Base-by-base conservation (phyloP, 2,329 filamentous ascomycete species). In the Aspergillus sp. region DNA sequence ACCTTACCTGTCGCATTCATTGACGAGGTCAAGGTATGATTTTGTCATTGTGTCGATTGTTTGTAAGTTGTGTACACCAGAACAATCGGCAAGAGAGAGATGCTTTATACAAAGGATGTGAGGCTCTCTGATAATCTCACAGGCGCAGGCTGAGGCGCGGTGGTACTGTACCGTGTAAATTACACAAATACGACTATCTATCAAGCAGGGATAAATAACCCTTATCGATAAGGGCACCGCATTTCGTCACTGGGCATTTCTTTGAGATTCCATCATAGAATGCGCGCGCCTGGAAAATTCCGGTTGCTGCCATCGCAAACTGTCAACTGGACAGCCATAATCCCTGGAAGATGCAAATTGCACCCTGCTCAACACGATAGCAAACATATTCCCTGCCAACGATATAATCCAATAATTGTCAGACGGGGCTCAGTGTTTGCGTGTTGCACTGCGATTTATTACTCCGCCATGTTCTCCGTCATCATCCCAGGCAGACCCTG, bases 401-500 rank as follows among this genome's bases (percentile, higher is more conserved):
- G 12, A 10, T 20, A 6, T n/a, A 10, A 30, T n/a, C 41, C n/a
- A 10, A 30, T 12, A 30, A 30, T 30, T 30, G 9, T 30, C 25
- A 30, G 25, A 30, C 25, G 9, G 7, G 9, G 25, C 25, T 30
- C 25, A 30, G 9, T 10, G 9, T 30, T 30, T 30, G 9, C 25
- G 9, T 12, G 10, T 30, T 32, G 13, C 15, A 42, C 22, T 19
- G n/a, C 22, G 12, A 25, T 12, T 23, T 17, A 13, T 41, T 6
- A 39, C 19, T 7, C 17, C 43, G 37, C 47, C 51, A 83, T 83
- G 78, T 83, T 83, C 62, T 80, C 78, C 58, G 73, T 83, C 56
- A 75, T 83, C 57, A 70, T 83, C 48, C 80, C 81, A 38, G 78
- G 79, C 50, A 74, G 80, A 20, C 81, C 81, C 6, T 75, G 82